Evolutionary conservation across 2,329 filamentous ascomycete genomes (phyloP), one percentile per base, ranked within the genome.

Genomic region (Thelonectria discophora): DNA sequence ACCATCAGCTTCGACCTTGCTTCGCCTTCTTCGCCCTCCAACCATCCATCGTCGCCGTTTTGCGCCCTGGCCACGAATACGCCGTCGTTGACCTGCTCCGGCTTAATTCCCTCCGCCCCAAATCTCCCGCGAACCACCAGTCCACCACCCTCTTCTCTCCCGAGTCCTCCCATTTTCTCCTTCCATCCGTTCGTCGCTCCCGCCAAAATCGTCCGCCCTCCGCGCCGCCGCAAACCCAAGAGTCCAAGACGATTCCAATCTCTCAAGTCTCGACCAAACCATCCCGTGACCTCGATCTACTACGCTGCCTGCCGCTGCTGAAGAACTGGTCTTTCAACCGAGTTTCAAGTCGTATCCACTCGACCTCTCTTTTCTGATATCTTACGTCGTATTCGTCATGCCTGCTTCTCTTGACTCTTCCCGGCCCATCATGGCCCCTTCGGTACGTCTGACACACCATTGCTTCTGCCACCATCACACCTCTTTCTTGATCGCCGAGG

Each of bases 341-440:
- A 55, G 57, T 61, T 58, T 58, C 57, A 58, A 46, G 48, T 55
- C 59, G 62, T 64, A 55, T 53, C 62, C 62, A 64, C 58, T 37
- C 47, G 27, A 53, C 17, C 56, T 53, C 53, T 43, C 45, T 55
- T 51, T 43, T 30, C n/a, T 45, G 4, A 4, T 7, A 4, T 21
- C 18, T 58, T 52, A 63, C 67, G 66, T 71, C 67, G 65, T 59
- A 71, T 68, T 55, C 60, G 50, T 66, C 58, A 88, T 88, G 85
- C 83, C 84, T 73, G 75, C 80, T 63, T 88, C 85, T n/a, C 72
- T 87, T 60, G 85, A 88, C 58, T 88, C 85, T 46, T 80, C 84
- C 55, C 84, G 85, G 73, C 85, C 85, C 70, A 88, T 88, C 74
- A 87, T 88, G 85, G 84, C 84, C 62, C 82, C 84, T 49, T 87